Evolutionary conservation across 108 stramenopile genomes (phyloP).

Genomic region (Cyclotella sp.): DNA sequence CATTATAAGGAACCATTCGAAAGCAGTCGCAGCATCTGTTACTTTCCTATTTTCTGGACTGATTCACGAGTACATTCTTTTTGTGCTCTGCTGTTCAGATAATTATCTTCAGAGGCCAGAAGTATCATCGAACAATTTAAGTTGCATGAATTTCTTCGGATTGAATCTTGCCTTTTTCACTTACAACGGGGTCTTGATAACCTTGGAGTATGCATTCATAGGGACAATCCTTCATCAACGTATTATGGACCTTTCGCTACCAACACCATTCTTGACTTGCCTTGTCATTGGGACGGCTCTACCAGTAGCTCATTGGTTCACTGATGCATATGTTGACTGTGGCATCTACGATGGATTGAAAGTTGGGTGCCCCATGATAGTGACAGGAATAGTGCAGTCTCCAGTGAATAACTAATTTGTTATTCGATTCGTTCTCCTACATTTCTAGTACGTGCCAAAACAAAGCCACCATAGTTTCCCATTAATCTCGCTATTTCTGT

Average conservation of each 20-base stretch:
- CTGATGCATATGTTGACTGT: constrained; percentile 53
- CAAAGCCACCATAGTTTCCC: constrained; percentile 6
- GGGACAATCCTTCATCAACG: constrained; percentile 36
- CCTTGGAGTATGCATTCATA: constrained; percentile 46
- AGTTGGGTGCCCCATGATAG: constrained; percentile 11
- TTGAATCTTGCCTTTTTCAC: constrained; percentile 59
- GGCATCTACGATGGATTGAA: constrained; percentile 27
- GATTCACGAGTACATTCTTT: constrained; percentile 62
- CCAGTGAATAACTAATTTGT: not conserved
- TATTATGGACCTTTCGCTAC: constrained; percentile 42
- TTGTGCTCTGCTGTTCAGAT: constrained; percentile 34
- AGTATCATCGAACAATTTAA: not conserved
- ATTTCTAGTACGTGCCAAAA: not conserved
- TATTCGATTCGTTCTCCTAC: not conserved
- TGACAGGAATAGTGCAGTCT: not conserved
- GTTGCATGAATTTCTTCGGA: constrained; percentile 32
- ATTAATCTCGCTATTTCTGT: not conserved
- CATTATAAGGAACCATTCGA: constrained; percentile 16
- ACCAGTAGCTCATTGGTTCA: constrained; percentile 63
- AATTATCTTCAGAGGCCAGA: not conserved
- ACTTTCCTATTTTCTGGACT: constrained; percentile 61
- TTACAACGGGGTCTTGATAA: constrained; percentile 65
- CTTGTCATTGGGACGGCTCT: constrained; percentile 58
- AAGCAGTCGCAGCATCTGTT: constrained; percentile 39
- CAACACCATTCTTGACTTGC: constrained; percentile 41